Percentiles rank a stretch among this genome's conserved stretches.
phyloP scores from a whole-genome alignment of 176 grass and related monocot species.

The Poa pratensis region DNA sequence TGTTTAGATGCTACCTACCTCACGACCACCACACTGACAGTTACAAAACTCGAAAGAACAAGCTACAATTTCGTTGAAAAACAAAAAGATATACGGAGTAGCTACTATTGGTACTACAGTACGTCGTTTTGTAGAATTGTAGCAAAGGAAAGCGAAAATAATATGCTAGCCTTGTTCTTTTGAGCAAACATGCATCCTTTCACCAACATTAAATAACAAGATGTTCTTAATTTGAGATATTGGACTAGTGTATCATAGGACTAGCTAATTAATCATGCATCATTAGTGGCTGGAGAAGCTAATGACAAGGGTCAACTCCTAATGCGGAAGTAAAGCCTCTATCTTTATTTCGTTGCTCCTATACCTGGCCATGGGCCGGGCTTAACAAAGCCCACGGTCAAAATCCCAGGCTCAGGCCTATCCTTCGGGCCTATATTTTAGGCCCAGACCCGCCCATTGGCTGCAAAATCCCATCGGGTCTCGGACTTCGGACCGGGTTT shows the following conservation, averaged over 20 bases:
- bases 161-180: constrained; percentile 15
- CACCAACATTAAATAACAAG: not conserved
- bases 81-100: not conserved
- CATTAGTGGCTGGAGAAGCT: not conserved
- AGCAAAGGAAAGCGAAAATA: not conserved
- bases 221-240: not conserved
- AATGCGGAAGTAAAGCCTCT: constrained; percentile 48
- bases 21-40: constrained; percentile 2
- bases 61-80: not conserved
- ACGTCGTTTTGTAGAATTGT: not conserved
- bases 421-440: too few species aligned
- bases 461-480: too few species aligned
- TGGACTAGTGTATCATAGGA: not conserved
- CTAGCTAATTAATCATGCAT: constrained; percentile 6
- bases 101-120: not conserved
- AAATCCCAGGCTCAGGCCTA: too few species aligned
- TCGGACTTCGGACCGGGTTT: too few species aligned
- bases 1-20: constrained; percentile 29
- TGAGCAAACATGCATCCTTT: not conserved
- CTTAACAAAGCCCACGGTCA: too few species aligned
- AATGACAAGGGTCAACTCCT: constrained; percentile 40
- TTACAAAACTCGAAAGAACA: constrained; percentile 3
- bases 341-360: not conserved
- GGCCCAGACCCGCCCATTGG: too few species aligned
- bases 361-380: too few species aligned